phyloP scores from a whole-genome alignment of 768 basidiomycete genomes.

The Pleurotus citrinopileatus region DNA sequence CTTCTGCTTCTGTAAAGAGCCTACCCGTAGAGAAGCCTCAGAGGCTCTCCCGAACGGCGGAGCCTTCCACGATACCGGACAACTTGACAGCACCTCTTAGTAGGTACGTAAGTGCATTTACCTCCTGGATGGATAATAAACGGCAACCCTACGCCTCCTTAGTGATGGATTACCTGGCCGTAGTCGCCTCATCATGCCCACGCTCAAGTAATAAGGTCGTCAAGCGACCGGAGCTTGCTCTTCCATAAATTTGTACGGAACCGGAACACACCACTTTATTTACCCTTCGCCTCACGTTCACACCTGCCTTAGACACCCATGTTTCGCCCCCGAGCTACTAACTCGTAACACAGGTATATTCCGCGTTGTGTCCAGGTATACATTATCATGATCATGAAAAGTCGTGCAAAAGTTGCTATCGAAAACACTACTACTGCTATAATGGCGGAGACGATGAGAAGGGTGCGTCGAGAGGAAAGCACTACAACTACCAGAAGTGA shows the following conservation, averaged over 20 bases:
- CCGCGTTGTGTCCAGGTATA: constrained; percentile 7
- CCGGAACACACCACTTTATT: background rate
- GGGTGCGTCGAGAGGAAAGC: no score
- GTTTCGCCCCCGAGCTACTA: no score
- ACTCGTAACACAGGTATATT: constrained; percentile 6
- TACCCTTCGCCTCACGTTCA: background rate
- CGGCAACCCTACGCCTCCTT: background rate
- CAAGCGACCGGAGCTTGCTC: background rate
- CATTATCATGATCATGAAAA: background rate
- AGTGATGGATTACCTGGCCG: background rate
- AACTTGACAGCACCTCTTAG: no score
- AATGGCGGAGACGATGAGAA: background rate
- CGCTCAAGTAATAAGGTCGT: background rate
- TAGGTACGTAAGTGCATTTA: background rate
- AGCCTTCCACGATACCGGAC: no score
- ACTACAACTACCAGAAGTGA: no score
- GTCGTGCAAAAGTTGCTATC: no score
- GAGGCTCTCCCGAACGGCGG: no score
- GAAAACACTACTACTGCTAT: background rate
- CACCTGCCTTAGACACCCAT: background rate
- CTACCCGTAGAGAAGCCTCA: no score
- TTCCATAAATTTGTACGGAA: background rate
- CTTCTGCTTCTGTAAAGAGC: no score
- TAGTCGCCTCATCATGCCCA: background rate
- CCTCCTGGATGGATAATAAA: background rate